Percentiles rank a stretch among this genome's conserved stretches.
Conservation (phyloP, 345 rosid genomes). For the Pistacia atlantica region DNA sequence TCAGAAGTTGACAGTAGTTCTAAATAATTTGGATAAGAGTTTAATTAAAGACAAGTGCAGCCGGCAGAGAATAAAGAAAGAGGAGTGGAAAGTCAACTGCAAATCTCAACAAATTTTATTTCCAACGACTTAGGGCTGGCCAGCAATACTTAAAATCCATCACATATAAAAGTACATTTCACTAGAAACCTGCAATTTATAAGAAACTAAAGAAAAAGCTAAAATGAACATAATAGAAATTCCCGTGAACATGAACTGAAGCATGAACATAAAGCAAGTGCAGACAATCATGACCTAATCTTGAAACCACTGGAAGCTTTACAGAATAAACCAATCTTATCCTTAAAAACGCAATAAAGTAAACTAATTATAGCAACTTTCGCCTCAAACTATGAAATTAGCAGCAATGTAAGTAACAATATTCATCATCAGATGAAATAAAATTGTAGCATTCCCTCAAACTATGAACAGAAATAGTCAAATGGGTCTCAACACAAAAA, state of each 20-base stretch:
- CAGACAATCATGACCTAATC: constrained; percentile 3
- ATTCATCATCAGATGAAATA: constrained; percentile 13
- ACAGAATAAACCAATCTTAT: background rate
- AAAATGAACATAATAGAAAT: no score
- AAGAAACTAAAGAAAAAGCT: constrained; percentile 4
- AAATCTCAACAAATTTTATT: constrained; percentile 16
- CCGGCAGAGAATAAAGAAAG: background rate
- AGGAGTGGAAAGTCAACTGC: constrained; percentile 14
- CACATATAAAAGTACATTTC: background rate
- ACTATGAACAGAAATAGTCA: background rate
- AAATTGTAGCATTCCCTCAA: constrained; percentile 2
- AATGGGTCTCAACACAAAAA: background rate
- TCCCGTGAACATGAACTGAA: background rate
- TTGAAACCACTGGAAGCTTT: background rate
- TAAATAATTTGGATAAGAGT: constrained; percentile 1
- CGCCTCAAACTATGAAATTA: background rate
- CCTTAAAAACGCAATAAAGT: background rate
- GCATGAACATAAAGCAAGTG: background rate
- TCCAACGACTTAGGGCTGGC: constrained; percentile 8
- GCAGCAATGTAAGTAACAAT: background rate
- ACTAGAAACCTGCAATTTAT: background rate
- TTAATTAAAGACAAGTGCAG: background rate
- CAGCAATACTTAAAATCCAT: background rate
- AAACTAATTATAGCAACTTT: background rate
- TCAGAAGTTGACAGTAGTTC: background rate